Evolutionary conservation across 805 yeast genomes (phyloP).

Genomic region (Saturnispora mendoncae): DNA sequence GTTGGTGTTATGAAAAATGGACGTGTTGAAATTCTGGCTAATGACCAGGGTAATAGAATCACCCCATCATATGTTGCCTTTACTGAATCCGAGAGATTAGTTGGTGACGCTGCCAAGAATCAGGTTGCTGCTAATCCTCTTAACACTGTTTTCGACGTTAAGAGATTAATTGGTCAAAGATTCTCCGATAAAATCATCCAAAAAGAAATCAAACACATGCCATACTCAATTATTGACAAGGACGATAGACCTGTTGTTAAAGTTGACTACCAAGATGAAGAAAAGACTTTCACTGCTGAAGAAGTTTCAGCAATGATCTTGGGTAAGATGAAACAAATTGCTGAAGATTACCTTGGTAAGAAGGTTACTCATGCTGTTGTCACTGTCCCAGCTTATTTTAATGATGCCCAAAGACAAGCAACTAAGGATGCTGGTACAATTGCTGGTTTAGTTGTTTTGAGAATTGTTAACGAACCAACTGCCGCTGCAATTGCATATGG

Average conservation of each 20-base stretch:
- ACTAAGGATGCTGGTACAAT: constrained; percentile 89
- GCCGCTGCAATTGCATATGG: constrained; percentile 99
- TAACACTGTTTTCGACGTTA: constrained; percentile 92
- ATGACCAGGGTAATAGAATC: constrained; percentile 97
- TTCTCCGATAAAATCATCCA: constrained; percentile 72
- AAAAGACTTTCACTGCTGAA: constrained; percentile 83
- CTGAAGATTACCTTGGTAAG: constrained; percentile 82
- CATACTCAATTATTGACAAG: constrained; percentile 69
- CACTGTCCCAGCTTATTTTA: constrained; percentile 89
- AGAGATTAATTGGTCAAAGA: constrained; percentile 86
- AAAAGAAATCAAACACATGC: constrained; percentile 79
- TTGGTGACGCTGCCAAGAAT: constrained; percentile 97
- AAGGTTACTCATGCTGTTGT: constrained; percentile 85
- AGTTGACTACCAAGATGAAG: constrained; percentile 84
- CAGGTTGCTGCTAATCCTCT: constrained; percentile 95
- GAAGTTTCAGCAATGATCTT: constrained; percentile 91
- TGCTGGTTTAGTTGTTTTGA: constrained; percentile 80
- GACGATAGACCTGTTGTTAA: constrained; percentile 81
- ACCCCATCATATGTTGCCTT: constrained; percentile 96
- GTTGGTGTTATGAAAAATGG: constrained; percentile 59
- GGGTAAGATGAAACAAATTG: constrained; percentile 84
- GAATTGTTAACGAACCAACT: constrained; percentile 91
- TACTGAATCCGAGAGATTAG: constrained; percentile 89
- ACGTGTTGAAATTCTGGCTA: constrained; percentile 88
- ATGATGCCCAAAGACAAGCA: constrained; percentile 91